Conservation (phyloP, 768 basidiomycete species). For the Lactarius hengduanensis region DNA sequence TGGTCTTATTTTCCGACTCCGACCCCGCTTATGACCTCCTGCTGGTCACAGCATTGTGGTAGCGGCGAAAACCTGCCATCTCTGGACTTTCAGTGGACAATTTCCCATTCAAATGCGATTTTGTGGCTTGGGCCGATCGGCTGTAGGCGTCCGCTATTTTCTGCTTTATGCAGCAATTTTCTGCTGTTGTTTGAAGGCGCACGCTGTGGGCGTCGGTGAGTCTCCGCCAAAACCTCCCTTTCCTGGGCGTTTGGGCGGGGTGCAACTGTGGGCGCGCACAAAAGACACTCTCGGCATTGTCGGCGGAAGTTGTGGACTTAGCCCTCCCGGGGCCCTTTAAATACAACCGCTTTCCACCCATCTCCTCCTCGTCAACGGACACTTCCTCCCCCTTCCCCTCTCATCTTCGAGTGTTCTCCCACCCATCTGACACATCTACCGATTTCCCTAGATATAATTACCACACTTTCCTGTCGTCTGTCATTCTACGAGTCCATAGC, state of each 20-base stretch:
- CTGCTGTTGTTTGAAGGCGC: constrained; percentile 4
- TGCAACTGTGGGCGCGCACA: constrained; percentile 14
- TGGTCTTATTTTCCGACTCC: constrained; percentile 2
- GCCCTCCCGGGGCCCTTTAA: constrained; percentile 7
- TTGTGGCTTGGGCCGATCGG: constrained; percentile 11
- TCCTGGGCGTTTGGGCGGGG: constrained; percentile 6
- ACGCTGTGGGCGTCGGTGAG: constrained; percentile 13
- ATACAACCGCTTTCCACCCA: constrained; percentile 8
- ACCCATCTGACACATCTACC: not conserved
- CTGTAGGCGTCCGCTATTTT: constrained; percentile 6
- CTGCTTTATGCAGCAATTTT: not conserved
- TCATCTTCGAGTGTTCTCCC: not conserved
- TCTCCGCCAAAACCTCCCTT: constrained; percentile 12
- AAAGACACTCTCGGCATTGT: not conserved
- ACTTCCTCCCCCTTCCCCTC: not conserved
- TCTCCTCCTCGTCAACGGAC: not conserved
- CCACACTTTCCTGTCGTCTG: not conserved
- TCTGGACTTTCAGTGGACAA: not conserved
- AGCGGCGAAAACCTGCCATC: not conserved
- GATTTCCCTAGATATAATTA: not conserved
- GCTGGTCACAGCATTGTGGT: not conserved
- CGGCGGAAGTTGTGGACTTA: not conserved
- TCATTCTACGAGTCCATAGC: not conserved
- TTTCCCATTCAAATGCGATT: constrained; percentile 2
- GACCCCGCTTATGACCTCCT: constrained; percentile 7